A percentile compares a stretch with the other conserved stretches of the same genome.
phyloP scores from a whole-genome alignment of 1,139 yeast genomes.

The Arxiozyma bovina region DNA sequence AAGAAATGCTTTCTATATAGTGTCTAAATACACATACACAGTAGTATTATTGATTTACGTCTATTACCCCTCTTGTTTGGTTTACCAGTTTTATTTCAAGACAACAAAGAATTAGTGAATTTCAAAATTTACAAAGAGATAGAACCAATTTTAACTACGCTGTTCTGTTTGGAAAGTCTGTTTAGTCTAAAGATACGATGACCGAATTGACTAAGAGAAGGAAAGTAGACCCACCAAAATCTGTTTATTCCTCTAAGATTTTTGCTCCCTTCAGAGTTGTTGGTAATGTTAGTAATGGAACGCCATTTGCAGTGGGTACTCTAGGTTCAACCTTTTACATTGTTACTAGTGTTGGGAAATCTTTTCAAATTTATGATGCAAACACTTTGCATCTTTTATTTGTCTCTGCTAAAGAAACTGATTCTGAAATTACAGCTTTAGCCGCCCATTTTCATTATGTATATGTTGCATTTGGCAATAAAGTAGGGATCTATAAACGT shows the following conservation, averaged over 20 bases:
- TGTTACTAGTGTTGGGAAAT: constrained; percentile 81
- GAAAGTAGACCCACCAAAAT: constrained; percentile 2
- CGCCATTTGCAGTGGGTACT: constrained; percentile 82
- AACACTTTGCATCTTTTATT: constrained; percentile 76
- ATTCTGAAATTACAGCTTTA: constrained; percentile 58
- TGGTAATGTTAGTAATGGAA: constrained; percentile 67
- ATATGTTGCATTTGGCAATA: constrained; percentile 65
- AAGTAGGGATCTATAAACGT: constrained; percentile 72
- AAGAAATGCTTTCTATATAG: not conserved
- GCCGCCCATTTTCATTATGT: constrained; percentile 80
- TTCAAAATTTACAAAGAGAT: too few relatives aligned
- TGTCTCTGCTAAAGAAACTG: constrained; percentile 74
- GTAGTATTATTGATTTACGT: not conserved
- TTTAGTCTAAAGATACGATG: not conserved
- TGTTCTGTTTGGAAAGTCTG: not conserved
- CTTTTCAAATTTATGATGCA: constrained; percentile 92
- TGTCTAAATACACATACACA: too few relatives aligned
- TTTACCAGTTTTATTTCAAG: not conserved
- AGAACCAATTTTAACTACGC: too few relatives aligned
- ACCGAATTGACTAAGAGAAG: constrained; percentile 10
- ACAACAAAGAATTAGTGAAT: too few relatives aligned
- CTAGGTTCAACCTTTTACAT: constrained; percentile 82
- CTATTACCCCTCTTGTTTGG: not conserved
- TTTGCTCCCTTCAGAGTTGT: constrained; percentile 51
- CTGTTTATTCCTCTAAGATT: constrained; percentile 34